A percentile compares a stretch with the other conserved stretches of the same genome.
These are phyloP conservation scores for Citrullus colocynthis DNA, from an alignment of 306 rosid genomes.

Conservation along the genomic window DNA sequence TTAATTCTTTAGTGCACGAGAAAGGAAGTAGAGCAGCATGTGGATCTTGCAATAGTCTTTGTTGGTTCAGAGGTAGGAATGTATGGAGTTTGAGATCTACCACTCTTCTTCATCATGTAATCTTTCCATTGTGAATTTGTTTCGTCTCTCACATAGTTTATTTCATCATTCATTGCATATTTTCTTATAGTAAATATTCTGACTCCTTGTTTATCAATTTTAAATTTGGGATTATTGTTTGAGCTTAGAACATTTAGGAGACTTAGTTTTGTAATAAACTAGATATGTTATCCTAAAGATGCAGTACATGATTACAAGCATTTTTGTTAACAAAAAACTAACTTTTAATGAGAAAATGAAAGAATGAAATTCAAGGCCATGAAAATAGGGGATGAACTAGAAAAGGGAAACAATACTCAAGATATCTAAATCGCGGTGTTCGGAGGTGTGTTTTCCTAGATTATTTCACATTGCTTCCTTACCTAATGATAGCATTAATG, in stretches of 20 bases:
- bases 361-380: neutral
- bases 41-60: constrained; percentile 79
- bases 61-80: constrained; percentile 71
- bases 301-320: too few relatives aligned
- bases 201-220: neutral
- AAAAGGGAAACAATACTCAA: neutral
- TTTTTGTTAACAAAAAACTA: too few relatives aligned
- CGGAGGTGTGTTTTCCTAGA: too few relatives aligned
- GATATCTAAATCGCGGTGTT: neutral
- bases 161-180: neutral
- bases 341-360: neutral
- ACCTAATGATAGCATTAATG: too few relatives aligned
- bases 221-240: neutral
- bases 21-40: constrained; percentile 35
- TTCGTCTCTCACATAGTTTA: neutral
- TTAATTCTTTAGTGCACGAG: constrained; percentile 42
- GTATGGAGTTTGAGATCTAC: neutral
- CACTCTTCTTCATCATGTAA: neutral
- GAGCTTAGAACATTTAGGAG: neutral
- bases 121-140: neutral
- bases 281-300: too few relatives aligned
- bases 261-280: too few relatives aligned
- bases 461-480: too few relatives aligned
- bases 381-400: neutral
- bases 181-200: neutral